A percentile compares a stretch with the other conserved stretches of the same genome.
Conservation (phyloP, 2,329 filamentous ascomycete genomes). For the Fusarium concolor region DNA sequence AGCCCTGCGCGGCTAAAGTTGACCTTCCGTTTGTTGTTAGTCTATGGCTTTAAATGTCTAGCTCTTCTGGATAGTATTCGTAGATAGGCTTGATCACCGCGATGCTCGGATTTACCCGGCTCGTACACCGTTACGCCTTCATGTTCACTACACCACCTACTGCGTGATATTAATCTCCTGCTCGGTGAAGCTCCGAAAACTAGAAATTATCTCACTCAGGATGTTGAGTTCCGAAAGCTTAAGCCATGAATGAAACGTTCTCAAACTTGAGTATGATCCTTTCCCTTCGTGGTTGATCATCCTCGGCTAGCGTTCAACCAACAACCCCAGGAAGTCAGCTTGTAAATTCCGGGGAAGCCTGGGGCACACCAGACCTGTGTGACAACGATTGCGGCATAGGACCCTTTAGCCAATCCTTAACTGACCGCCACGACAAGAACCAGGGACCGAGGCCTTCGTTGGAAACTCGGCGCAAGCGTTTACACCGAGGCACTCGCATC, state of each 20-base stretch:
- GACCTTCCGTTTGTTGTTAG: conserved; percentile 9
- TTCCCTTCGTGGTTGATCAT: not conserved
- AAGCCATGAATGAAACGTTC: not conserved
- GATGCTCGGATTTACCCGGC: not conserved
- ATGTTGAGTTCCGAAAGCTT: conserved; percentile 1
- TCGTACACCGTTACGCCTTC: not conserved
- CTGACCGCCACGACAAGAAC: not conserved
- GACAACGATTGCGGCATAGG: not conserved
- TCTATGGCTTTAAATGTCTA: not conserved
- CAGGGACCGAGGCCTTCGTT: not conserved
- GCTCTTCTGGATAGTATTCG: not conserved
- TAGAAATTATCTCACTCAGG: not conserved
- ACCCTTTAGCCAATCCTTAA: not conserved
- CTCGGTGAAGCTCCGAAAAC: conserved; percentile 36
- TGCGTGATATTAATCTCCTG: not conserved
- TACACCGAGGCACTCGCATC: not conserved
- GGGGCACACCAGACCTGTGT: not conserved
- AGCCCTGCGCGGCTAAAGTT: conserved; percentile 17
- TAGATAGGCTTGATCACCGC: not conserved
- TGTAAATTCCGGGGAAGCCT: not conserved
- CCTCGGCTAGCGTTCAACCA: not conserved
- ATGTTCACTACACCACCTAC: not conserved
- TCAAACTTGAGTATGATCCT: not conserved
- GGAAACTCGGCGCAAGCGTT: not conserved
- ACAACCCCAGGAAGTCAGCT: not conserved